Percentiles rank a stretch among this genome's conserved stretches.
Evolutionary conservation across 768 basidiomycete genomes (phyloP).

Genomic region (Roridomyces roridus): DNA sequence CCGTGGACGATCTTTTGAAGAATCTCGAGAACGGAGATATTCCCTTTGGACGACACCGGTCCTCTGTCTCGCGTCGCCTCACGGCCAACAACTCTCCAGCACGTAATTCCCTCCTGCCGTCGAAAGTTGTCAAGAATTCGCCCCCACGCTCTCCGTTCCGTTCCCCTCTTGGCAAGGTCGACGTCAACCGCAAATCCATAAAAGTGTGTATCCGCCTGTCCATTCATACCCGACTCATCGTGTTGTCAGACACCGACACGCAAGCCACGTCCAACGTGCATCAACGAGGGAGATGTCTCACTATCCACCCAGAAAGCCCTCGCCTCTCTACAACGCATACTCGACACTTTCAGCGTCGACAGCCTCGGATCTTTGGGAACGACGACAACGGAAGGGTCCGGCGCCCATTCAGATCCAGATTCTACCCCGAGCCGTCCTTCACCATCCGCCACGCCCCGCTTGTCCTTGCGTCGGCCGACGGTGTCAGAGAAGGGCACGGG

Average conservation of each 20-base stretch:
- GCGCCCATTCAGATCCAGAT: too few species aligned
- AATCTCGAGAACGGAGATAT: slow-evolving; percentile 27
- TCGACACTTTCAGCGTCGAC: slow-evolving; percentile 37
- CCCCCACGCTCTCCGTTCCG: slow-evolving; percentile 5
- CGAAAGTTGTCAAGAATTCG: background rate
- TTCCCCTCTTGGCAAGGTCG: slow-evolving; percentile 5
- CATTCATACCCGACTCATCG: background rate
- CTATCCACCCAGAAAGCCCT: slow-evolving; percentile 25
- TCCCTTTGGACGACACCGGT: slow-evolving; percentile 15
- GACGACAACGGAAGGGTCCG: slow-evolving; percentile 17
- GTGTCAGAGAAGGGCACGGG: too few species aligned
- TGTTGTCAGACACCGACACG: background rate
- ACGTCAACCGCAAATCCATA: slow-evolving; percentile 7
- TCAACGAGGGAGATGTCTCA: background rate
- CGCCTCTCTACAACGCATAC: slow-evolving; percentile 31
- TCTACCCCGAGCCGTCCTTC: background rate
- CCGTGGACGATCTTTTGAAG: slow-evolving; percentile 40
- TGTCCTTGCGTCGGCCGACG: background rate
- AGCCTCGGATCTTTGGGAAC: slow-evolving; percentile 41
- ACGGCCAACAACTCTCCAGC: slow-evolving; percentile 8
- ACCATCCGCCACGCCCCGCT: background rate
- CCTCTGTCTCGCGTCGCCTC: slow-evolving; percentile 1
- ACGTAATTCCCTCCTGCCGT: background rate
- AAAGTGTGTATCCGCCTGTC: background rate
- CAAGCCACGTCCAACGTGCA: background rate